These are phyloP conservation scores for Rhodotorula sp. DNA, from an alignment of 1,284 basidiomycete species.

Conservation along the genomic window DNA sequence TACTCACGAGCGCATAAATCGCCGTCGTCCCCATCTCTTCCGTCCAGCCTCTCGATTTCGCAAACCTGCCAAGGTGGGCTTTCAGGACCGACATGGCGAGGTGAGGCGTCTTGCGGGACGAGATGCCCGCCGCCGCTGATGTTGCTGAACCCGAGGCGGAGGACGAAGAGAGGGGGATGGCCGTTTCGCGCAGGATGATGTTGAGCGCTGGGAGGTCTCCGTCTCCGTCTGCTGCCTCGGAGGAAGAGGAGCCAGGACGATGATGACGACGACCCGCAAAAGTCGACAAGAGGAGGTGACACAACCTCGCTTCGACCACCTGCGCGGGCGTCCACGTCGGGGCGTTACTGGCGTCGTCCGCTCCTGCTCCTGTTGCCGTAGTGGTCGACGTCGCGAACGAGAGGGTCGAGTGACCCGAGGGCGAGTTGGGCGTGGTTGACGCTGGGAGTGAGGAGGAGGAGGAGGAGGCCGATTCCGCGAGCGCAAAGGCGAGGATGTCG, in stretches of 20 bases:
- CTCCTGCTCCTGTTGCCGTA: not conserved
- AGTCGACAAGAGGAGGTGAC: conserved; percentile 21
- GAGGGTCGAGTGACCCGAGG: conserved; percentile 4
- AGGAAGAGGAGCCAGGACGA: not conserved
- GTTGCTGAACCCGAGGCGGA: not conserved
- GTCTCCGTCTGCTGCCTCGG: not conserved
- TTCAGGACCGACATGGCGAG: conserved; percentile 38
- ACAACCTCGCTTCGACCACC: conserved; percentile 26
- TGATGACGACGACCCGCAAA: not conserved
- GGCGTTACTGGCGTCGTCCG: not conserved
- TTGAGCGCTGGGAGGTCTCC: conserved; percentile 3
- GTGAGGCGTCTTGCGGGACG: conserved; percentile 16
- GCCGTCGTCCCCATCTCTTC: conserved; percentile 43
- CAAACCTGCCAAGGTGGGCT: conserved; percentile 29
- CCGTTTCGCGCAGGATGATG: conserved; percentile 29
- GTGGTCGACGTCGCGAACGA: conserved; percentile 21
- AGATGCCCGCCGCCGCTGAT: not conserved
- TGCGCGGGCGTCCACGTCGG: conserved; percentile 17
- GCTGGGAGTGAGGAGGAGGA: conserved; percentile 1
- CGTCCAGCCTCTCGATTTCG: conserved; percentile 30
- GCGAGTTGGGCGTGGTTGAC: conserved; percentile 7
- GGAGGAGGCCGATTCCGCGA: conserved; percentile 1
- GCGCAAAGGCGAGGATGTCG: conserved; percentile 9
- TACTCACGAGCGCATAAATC: conserved; percentile 41
- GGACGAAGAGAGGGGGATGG: not conserved